phyloP scores from a whole-genome alignment of 1,284 basidiomycete species.

The Coniferiporia sulphurascens region DNA sequence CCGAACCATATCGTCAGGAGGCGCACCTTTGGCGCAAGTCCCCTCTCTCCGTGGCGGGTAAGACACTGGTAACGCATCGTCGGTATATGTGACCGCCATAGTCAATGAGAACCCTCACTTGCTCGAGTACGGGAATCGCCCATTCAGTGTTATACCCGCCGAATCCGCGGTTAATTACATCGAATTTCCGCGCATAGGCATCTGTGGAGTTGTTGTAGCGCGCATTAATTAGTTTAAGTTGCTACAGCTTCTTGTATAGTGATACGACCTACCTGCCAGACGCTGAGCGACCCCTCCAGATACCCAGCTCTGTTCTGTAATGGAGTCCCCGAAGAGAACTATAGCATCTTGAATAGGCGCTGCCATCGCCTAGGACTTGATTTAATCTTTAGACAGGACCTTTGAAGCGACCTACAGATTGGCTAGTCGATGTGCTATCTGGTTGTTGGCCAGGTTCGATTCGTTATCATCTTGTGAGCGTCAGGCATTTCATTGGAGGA shows the following conservation, averaged over 20 bases:
- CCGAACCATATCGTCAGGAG: constrained; percentile 86
- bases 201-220: constrained; percentile 37
- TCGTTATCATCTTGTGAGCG: not conserved
- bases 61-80: not conserved
- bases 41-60: constrained; percentile 37
- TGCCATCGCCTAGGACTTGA: constrained; percentile 39
- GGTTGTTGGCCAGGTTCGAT: not conserved
- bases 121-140: constrained; percentile 73
- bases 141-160: constrained; percentile 83
- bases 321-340: constrained; percentile 73
- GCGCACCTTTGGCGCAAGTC: constrained; percentile 54
- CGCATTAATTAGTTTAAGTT: not conserved
- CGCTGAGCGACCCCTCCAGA: constrained; percentile 55
- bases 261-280: constrained; percentile 48
- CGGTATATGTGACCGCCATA: not conserved
- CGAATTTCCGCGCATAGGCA: constrained; percentile 71
- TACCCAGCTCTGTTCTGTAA: constrained; percentile 63
- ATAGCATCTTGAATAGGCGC: constrained; percentile 56
- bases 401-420: not conserved
- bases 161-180: constrained; percentile 78
- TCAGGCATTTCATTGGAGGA: not conserved
- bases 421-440: not conserved
- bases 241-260: not conserved
- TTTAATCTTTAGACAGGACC: not conserved
- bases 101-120: constrained; percentile 37